Evolutionary conservation across 2,329 filamentous ascomycete species (phyloP), one percentile per base, ranked within the genome.

Genomic region (Xylariaceae sp.): DNA sequence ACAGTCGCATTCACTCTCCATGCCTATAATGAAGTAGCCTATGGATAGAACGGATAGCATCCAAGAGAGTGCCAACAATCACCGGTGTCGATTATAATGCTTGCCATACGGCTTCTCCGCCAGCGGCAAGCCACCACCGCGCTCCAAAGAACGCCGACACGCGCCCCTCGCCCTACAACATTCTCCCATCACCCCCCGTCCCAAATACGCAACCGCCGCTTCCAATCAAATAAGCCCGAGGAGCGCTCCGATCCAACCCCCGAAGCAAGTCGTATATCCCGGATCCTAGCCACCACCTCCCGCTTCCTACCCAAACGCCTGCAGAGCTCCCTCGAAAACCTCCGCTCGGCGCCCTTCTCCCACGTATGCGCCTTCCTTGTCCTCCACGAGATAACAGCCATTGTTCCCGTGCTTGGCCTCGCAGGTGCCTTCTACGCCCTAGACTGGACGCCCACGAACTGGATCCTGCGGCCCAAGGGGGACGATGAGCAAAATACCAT

Each of bases 301-400:
- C 64, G 65, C 47, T 67, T 61, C 58, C 78, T 88, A 7, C 90
- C 89, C 2, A 73, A 67, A 4, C 85, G 84, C 56, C 77, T 95
- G 12, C 87, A 82, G 53, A 78, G 76, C 49, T 89, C 91, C 73
- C 85, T 88, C 0, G 71, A 75, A 1, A 83, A 84, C 0, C 81
- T 99, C 2, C 82, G 85, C 53, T 78, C 80, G 51, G 91, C 91
- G 0, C 94, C 94, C 0, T 71, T 91, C 42, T 89, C 89, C 1
- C 90, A 96, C 72, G 77, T 95, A 40, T 83, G 87, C 1, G 86
- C 92, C 0, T 99, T 99, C 70, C 76, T 97, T 10, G 76, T 96
- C 37, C 79, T 99, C 0, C 94, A 99, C 74, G 94, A 99, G 71
- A 69, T 96, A 42, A 97, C 94, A 0, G 92, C 94, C 9, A 74